Conservation (phyloP, 176 grass and related monocot genomes). For the Ananas comosus region DNA sequence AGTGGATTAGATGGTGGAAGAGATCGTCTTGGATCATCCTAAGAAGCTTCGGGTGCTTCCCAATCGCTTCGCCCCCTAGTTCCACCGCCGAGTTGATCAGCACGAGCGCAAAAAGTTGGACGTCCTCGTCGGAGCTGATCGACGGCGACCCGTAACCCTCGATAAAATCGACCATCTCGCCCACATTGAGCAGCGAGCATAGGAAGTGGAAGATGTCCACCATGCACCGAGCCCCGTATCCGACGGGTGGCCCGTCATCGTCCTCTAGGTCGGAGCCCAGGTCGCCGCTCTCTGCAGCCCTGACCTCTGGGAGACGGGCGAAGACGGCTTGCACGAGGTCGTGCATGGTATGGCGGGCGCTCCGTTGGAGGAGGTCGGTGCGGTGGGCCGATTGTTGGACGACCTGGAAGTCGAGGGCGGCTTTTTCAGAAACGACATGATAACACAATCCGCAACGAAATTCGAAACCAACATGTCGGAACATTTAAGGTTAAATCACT, state of each 20-base stretch:
- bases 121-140: conserved; percentile 64
- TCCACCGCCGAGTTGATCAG: conserved; percentile 82
- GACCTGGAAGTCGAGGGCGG: conserved; percentile 22
- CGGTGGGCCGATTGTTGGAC: conserved; percentile 64
- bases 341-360: conserved; percentile 68
- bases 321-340: conserved; percentile 79
- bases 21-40: conserved; percentile 77
- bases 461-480: too few relatives aligned
- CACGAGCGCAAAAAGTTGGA: conserved; percentile 80
- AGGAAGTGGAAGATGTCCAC: conserved; percentile 78
- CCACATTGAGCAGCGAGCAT: conserved; percentile 56
- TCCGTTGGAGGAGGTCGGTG: conserved; percentile 70
- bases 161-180: conserved; percentile 32
- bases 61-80: conserved; percentile 70
- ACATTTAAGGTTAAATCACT: too few relatives aligned
- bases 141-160: conserved; percentile 40
- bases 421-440: too few relatives aligned
- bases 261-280: conserved; percentile 3
- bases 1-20: conserved; percentile 69
- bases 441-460: too few relatives aligned
- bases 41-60: conserved; percentile 60
- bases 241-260: conserved; percentile 3
- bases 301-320: conserved; percentile 51
- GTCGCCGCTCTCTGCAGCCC: not conserved
- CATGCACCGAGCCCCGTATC: conserved; percentile 80